Percentiles rank a stretch among this genome's conserved stretches.
Evolutionary conservation across 306 rosid genomes (phyloP).

Genomic region (Amphicarpaea edgeworthii): DNA sequence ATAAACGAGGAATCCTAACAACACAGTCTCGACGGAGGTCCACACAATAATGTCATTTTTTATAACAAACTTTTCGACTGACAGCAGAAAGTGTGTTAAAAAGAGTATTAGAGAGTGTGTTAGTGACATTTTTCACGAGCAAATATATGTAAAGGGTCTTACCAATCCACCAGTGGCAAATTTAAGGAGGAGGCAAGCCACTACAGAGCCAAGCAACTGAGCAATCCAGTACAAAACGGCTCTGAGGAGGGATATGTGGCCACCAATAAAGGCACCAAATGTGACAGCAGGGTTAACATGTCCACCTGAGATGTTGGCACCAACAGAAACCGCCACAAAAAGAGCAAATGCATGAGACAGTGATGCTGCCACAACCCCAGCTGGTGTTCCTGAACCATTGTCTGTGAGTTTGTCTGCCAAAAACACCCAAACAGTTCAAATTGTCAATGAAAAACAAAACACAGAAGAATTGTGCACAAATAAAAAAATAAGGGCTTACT

Average conservation of each 20-base stretch:
- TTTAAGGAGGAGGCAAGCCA: conserved; percentile 82
- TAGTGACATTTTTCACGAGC: background rate
- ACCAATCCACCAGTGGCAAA: conserved; percentile 77
- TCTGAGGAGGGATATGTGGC: conserved; percentile 70
- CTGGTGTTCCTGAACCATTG: conserved; percentile 68
- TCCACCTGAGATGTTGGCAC: conserved; percentile 81
- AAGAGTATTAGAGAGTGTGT: too few species aligned
- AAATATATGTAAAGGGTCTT: conserved; percentile 17
- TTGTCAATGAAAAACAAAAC: conserved; percentile 17
- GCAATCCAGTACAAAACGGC: conserved; percentile 80
- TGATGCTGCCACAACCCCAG: conserved; percentile 74
- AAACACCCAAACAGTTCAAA: background rate
- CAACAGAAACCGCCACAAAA: conserved; percentile 78
- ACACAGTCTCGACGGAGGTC: too few species aligned
- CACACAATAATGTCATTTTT: too few species aligned
- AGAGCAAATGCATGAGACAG: conserved; percentile 74
- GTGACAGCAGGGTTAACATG: conserved; percentile 90
- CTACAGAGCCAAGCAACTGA: conserved; percentile 79
- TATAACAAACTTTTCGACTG: too few species aligned
- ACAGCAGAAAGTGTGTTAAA: too few species aligned
- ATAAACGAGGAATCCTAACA: background rate
- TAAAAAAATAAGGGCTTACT: conserved; percentile 55
- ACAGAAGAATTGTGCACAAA: conserved; percentile 8
- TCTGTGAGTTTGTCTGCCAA: conserved; percentile 71
- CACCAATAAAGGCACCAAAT: conserved; percentile 80